Evolutionary conservation across 164 flowering plant genomes (phyloP), one percentile per base, ranked within the genome.

Genomic region (Chimonanthus praecox): DNA sequence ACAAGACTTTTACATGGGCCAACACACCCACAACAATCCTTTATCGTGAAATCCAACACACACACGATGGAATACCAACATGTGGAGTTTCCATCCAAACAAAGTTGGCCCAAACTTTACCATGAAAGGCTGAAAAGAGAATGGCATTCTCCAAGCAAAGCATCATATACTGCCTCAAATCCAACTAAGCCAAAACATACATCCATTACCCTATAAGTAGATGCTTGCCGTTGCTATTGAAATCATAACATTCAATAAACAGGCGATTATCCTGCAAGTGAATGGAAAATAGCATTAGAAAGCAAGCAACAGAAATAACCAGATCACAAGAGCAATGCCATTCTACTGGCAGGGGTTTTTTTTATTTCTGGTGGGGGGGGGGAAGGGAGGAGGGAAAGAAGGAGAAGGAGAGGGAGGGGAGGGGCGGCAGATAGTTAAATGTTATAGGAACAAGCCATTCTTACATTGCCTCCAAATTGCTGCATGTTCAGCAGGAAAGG

Each of bases 181-280:
- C n/a, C 3, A 47, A 58, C 43, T 58, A 16, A 43, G 13, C 7
- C 21, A 43, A 49, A 33, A 15, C 13, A 62, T 58, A 49, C 21
- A 61, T 51, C 11, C 16, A n/a, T 75, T 90, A 95, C 98, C 99
- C 99, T 18, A 95, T 87, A 44, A 88, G 80, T 6, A 10, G 78
- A 83, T 95, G 99, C 46, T 81, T 89, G 64, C 98, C 99, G 81
- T 71, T 88, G 83, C 70, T 82, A 78, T 92, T 87, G 81, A 95
- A 95, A 85, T 95, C 94, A 77, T 86, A 92, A 72, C 99, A 95
- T 82, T 95, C 98, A 16, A 95, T 84, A 60, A 88, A 58, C 73
- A 95, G 78, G 45, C 95, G 99, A 73, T 84, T 91, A 9, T 91
- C 98, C 98, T 95, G 93, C 78, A 80, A 13, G 47, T 75, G 75